Percentiles rank a stretch among this genome's conserved stretches.
phyloP scores from a whole-genome alignment of 192 early-diverging fungal species.

The Gonapodya prolifera region DNA sequence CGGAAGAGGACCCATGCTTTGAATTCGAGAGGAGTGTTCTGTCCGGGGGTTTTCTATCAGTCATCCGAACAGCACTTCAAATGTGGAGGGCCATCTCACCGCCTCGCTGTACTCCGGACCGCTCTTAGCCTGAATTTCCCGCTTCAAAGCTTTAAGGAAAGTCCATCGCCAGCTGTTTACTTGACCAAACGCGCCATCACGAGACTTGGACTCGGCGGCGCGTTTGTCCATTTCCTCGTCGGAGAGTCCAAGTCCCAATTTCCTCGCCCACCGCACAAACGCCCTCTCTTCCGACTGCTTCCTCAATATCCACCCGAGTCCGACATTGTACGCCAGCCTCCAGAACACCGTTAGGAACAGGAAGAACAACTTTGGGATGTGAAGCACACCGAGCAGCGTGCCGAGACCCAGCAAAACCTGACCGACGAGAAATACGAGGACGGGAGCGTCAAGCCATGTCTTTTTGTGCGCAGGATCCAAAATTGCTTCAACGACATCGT shows the following conservation, averaged over 20 bases:
- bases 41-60: too few species aligned
- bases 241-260: slow-evolving; percentile 37
- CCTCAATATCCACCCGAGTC: slow-evolving; percentile 72
- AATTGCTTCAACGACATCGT: too few species aligned
- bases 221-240: slow-evolving; percentile 17
- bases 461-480: too few species aligned
- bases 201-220: slow-evolving; percentile 34
- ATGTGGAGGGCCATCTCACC: slow-evolving; percentile 2
- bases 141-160: slow-evolving; percentile 34
- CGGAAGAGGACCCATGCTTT: slow-evolving; percentile 94
- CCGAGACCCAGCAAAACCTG: too few species aligned
- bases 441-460: too few species aligned
- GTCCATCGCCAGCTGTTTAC: neutral
- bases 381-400: slow-evolving; percentile 50
- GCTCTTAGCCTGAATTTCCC: slow-evolving; percentile 7
- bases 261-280: slow-evolving; percentile 58
- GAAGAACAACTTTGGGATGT: slow-evolving; percentile 41
- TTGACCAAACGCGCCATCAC: slow-evolving; percentile 35
- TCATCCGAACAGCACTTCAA: slow-evolving; percentile 3
- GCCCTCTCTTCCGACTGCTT: slow-evolving; percentile 61
- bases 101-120: too few species aligned
- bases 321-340: slow-evolving; percentile 75
- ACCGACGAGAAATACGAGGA: too few species aligned
- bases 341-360: slow-evolving; percentile 70
- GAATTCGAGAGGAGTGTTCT: slow-evolving; percentile 82